phyloP scores from a whole-genome alignment of 257 asterid species.

The Primulina huaijiensis region DNA sequence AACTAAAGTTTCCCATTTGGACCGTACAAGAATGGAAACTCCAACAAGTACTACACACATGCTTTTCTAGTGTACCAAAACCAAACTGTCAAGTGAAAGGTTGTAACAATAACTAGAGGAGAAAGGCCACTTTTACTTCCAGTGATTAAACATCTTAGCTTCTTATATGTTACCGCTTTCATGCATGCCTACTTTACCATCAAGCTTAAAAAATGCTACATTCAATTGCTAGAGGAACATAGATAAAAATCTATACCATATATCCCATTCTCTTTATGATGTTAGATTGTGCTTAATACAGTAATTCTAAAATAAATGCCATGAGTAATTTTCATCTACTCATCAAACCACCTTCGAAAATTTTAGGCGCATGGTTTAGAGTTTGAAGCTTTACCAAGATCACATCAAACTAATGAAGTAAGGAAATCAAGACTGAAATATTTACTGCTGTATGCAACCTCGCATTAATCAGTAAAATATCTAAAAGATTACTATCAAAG shows the following conservation, averaged over 20 bases:
- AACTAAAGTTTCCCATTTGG: not conserved
- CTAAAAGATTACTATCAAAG: slow-evolving; percentile 6
- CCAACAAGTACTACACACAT: not conserved
- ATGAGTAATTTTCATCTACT: slow-evolving; percentile 6
- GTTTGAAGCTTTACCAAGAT: not conserved
- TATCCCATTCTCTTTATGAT: not conserved
- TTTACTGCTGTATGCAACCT: not conserved
- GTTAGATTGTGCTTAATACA: slow-evolving; percentile 7
- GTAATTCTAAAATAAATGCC: slow-evolving; percentile 6
- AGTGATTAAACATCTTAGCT: too few species aligned
- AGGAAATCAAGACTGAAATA: too few species aligned
- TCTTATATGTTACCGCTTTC: not conserved
- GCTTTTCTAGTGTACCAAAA: not conserved
- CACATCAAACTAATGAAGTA: too few species aligned
- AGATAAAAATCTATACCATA: not conserved
- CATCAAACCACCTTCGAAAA: slow-evolving; percentile 8
- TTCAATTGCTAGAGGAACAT: not conserved
- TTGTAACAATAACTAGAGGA: slow-evolving; percentile 2
- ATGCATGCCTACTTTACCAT: slow-evolving; percentile 2
- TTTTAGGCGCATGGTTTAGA: slow-evolving; percentile 1
- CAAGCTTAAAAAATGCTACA: too few species aligned
- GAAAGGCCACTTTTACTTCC: too few species aligned
- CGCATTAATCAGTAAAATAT: not conserved
- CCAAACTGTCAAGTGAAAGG: not conserved
- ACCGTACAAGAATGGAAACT: not conserved